Base-by-base conservation (phyloP, 192 early-diverging fungal species). In the Kappamyces sp. region DNA sequence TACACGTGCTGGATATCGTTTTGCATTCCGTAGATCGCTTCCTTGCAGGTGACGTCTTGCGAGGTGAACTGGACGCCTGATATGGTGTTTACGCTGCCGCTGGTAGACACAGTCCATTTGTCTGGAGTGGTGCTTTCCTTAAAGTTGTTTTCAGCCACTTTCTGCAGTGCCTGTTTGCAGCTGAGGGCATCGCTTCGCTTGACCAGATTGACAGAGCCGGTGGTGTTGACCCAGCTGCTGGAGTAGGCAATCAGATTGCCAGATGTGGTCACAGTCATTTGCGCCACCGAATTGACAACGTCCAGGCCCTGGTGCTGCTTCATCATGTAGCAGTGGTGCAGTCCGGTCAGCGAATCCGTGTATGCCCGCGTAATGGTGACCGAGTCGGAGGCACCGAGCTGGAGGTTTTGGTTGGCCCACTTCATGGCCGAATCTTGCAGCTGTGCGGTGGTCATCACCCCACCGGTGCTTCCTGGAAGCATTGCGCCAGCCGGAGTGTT, bases 211-310 rank as follows among this genome's bases (percentile, higher is more conserved):
- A 6, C 29, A 29, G 22, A 22, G 5, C 3, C 31, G 41, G 41
- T 43, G 31, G 31, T 15, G 30, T 55, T 55, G n/a, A 55, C n/a
- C 53, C 53, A 55, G 53, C 53, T 43, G 31, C 45, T 55, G 41
- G 40, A 39, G 1, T 55, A 22, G 30, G 34, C 36, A 7, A 55
- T 11, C 3, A 55, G 40, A 39, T 55, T 55, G 22, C 53, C 53
- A 9, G 53, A 34, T 6, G 34, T 29, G 12, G 31, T 22, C 53
- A 55, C 5, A 5, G 53, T 8, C 31, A 55, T 22, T 55, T 55
- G 53, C 1, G 53, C 53, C 31, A 55, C 34, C 5, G 53, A 55
- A 55, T 55, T 55, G 4, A 55, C 36, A 0, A 55, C 45, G 34
- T 55, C 53, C 31, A 55, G 45, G 7, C 53, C 53, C 5, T 37